Evolutionary conservation across 2,329 filamentous ascomycete species (phyloP), one percentile per base, ranked within the genome.

Genomic region (Fusarium brachygibbosum): DNA sequence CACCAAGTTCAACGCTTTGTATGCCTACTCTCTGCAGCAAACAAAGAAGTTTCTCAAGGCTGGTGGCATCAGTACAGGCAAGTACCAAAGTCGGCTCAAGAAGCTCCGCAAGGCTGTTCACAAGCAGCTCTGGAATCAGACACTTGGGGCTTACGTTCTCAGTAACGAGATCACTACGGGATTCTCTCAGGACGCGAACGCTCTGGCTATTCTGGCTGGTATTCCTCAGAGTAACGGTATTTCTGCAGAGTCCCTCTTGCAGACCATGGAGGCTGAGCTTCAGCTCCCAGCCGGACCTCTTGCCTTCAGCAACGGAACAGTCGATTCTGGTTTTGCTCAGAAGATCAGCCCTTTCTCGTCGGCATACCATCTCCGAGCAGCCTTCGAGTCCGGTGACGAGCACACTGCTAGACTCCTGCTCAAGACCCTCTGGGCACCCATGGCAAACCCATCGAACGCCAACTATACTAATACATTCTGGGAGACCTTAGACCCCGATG

Each of bases 391-490:
- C 0, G 11, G 17, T 0, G 35, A 61, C 0, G 34, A 21, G 0
- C 16, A 51, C 2, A 16, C 38, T 0, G 31, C 12, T 2, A 21
- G 10, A 0, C 23, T 28, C 0, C 5, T 59, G 1, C 31, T 59
- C 2, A 51, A 51, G 14, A 28, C 35, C 3, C 29, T 61, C 0
- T 61, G 58, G 58, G 58, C 35, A 1, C 42, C 58, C 0, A 61
- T 61, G 42, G 31, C 58, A 0, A 31, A 44, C 1, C 54, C 54
- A 1, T 1, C 35, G 0, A 11, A 61, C 2, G 17, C 4, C 1
- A 59, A 61, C 19, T 61, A 61, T 1, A 61, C 42, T 1, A 59
- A 61, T 8, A 51, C 42, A 1, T 61, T 61, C 42, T 61, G 58
- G 58, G 58, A 61, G 23, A 61, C 54, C 4, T 23, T 60, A 1